Percentiles rank a stretch among this genome's conserved stretches.
Conservation (phyloP, 179 eudicot genomes). For the Corrigiola litoralis region DNA sequence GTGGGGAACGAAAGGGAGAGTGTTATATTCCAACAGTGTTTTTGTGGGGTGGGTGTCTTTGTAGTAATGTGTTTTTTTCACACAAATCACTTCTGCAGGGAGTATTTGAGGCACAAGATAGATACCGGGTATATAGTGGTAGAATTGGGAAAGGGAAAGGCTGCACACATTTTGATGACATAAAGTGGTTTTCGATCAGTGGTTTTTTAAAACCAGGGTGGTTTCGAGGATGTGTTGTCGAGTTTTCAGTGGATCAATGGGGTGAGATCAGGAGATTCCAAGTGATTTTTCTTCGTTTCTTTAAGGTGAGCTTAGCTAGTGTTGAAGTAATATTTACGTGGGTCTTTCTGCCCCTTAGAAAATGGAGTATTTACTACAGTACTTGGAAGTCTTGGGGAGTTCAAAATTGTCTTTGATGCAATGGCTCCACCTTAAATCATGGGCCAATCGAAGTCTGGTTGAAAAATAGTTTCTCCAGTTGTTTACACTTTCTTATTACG, state of each 20-base stretch:
- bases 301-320: neutral
- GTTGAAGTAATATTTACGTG: too few relatives aligned
- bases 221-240: constrained; percentile 53
- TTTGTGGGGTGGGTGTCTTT: too few relatives aligned
- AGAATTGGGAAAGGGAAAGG: neutral
- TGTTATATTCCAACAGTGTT: too few relatives aligned
- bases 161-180: neutral
- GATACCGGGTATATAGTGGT: neutral
- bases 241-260: constrained; percentile 28
- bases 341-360: too few relatives aligned
- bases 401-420: too few relatives aligned
- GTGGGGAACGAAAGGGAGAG: too few relatives aligned
- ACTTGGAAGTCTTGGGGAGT: too few relatives aligned
- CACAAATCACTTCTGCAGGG: constrained; percentile 17
- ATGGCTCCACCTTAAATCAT: too few relatives aligned
- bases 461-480: too few relatives aligned
- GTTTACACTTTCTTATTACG: too few relatives aligned
- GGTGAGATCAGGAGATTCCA: neutral
- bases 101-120: constrained; percentile 12
- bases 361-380: too few relatives aligned
- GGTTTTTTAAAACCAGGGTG: constrained; percentile 33
- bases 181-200: neutral
- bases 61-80: neutral
- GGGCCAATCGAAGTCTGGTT: too few relatives aligned
- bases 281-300: neutral